Conservation (phyloP, 306 rosid species). For the Astragalus glycyphyllos region DNA sequence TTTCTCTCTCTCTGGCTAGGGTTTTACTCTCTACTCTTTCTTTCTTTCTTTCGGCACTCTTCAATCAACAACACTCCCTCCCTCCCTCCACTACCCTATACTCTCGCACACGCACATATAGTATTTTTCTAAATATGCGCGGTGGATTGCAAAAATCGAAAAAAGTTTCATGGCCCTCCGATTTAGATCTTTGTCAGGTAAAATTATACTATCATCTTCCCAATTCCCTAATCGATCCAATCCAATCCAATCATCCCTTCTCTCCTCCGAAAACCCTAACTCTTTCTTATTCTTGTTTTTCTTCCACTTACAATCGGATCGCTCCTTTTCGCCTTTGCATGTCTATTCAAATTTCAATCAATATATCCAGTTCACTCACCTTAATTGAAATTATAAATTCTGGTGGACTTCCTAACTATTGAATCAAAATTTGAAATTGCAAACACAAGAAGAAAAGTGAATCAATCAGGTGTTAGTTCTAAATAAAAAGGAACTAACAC, state of each 20-base stretch:
- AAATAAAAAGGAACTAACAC: conserved; percentile 11
- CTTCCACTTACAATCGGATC: conserved; percentile 14
- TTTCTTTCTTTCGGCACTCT: neutral
- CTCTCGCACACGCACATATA: neutral
- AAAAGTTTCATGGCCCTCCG: conserved; percentile 89
- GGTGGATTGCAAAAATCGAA: conserved; percentile 76
- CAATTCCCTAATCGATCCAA: conserved; percentile 43
- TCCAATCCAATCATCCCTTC: conserved; percentile 34
- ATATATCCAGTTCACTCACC: conserved; percentile 10
- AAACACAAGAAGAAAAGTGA: neutral
- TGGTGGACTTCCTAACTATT: conserved; percentile 9
- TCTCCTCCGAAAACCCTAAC: conserved; percentile 14
- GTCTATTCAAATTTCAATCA: neutral
- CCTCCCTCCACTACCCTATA: neutral
- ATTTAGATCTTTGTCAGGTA: conserved; percentile 94
- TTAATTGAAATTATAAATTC: conserved; percentile 17
- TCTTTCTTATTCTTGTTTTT: neutral
- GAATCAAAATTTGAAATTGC: conserved; percentile 6
- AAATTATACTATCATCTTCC: conserved; percentile 39
- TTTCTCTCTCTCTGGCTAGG: conserved; percentile 46
- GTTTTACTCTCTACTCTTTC: conserved; percentile 42
- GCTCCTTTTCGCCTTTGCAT: neutral
- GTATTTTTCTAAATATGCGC: conserved; percentile 60
- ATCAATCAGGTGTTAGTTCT: neutral
- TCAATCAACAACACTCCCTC: neutral